Base-by-base conservation (phyloP, 352 stramenopile genomes). In the Pythium brachiatum region DNA sequence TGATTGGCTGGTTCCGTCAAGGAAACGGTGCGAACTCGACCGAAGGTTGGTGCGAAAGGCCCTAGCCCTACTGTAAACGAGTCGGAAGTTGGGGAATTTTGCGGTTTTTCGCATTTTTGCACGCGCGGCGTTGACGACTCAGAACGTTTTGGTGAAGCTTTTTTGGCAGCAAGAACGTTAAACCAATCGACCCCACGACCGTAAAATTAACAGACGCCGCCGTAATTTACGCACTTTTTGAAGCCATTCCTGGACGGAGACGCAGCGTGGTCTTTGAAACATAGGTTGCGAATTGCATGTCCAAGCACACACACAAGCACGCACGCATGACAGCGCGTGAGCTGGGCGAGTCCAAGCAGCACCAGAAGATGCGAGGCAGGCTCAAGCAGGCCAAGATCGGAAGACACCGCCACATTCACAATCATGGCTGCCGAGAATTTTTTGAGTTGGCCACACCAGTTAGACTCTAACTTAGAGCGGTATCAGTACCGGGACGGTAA, bases 1-100 rank as follows among this genome's bases (percentile, higher is more conserved):
- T 55, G 57, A 71, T 71, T 71, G 64, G 64, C 53, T 55, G n/a
- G n/a, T n/a, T 39, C 62, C 62, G 63, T 70, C 63, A 66, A 66
- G 57, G 56, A 69, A 69, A 55, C 53, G 16, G 25, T 44, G 34
- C 46, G 60, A 62, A 59, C 44, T 52, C 38, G 34, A 50, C 18
- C 47, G 29, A 38, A 48, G 18, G 7, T 48, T 3, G 15, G 12
- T 7, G 21, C 9, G 4, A n/a, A 21, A 16, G 16, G 8, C 29
- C 27, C 21, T 52, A 29, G 5, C 13, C 13, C 4, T 7, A 20
- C n/a, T 7, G 15, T 4, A n/a, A 46, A 23, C 13, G 15, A 18
- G n/a, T 11, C 13, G n/a, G 13, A 18, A 46, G n/a, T n/a, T n/a
- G n/a, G n/a, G n/a, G n/a, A n/a, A n/a, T n/a, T n/a, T n/a, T n/a